Evolutionary conservation across 208 protist species (phyloP), one percentile per base, ranked within the genome.

Genomic region (Acanthamoeba royreba): DNA sequence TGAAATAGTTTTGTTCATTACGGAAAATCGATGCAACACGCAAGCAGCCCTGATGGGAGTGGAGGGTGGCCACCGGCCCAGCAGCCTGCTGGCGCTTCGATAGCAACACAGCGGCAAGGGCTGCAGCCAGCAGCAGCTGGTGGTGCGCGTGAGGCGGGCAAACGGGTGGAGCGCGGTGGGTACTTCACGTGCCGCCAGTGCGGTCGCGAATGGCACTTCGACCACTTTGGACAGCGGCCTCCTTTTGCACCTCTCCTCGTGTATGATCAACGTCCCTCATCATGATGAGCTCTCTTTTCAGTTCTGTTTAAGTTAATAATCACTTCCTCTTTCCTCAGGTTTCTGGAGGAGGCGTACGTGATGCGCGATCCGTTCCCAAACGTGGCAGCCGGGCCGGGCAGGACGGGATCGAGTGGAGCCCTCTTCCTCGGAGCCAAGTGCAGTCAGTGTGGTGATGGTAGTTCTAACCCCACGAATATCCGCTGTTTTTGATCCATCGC

Each of bases 321-420:
- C 11, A 9, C 3, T 31, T 8, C 4, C 0, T 4, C 38, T 31
- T 5, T 8, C n/a, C 33, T 7, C 33, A 90, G 83, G 31, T 90
- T 90, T 33, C 22, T 90, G 52, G 83, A 90, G 83, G 83, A 90
- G 83, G 83, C 83, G 31, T 90, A 90, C 38, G 52, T 90, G 83
- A 90, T 90, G 4, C 4, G 55, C 4, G 83, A 90, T 69, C 83
- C 83, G 13, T 90, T 90, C 49, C 74, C 74, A 11, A 53, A 28
- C 43, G n/a, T n/a, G n/a, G 83, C 47, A 90, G 83, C 83, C n/a
- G n/a, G n/a, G n/a, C n/a, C n/a, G n/a, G n/a, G n/a, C n/a, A n/a
- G n/a, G n/a, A n/a, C n/a, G n/a, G n/a, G n/a, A n/a, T n/a, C n/a
- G n/a, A n/a, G 31, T 4, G 33, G 49, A 2, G 83, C 83, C 17